Evolutionary conservation across 768 basidiomycete species (phyloP), one percentile per base, ranked within the genome.

Genomic region (Agrocybe praecox): DNA sequence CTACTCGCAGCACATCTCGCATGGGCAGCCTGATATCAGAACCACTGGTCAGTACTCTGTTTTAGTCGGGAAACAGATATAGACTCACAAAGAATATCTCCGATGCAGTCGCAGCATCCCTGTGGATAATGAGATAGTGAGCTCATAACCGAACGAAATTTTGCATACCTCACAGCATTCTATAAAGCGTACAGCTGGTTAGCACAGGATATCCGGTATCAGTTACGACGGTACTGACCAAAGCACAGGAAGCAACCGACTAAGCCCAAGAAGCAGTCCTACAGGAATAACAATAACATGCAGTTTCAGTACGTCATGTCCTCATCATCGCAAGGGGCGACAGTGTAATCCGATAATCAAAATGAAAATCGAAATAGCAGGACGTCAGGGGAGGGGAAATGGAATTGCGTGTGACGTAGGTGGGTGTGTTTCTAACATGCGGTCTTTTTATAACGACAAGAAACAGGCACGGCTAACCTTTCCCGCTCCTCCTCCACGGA

Each of bases 161-260:
- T 26, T 43, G 65, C 75, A 46, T 61, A 88, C 87, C 80, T 88
- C 86, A 80, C 86, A 90, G 58, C 86, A 87, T 65, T 89, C 87
- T 88, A 52, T 33, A 14, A 24, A 49, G 34, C 15, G n/a, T 18
- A n/a, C 12, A 50, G 17, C 46, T 36, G 34, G 33, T 46, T 43
- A 45, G 45, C 24, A 24, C 6, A 43, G 36, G 36, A 40, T 12
- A 6, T 40, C 6, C 11, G 33, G 24, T 19, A 10, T 26, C 4
- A 6, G 4, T n/a, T 9, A 36, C 19, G 49, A 49, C 3, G 46
- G 9, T 42, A 70, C 86, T 63, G 60, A 87, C 86, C 88, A 67
- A 83, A 90, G 73, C 89, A 90, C 21, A 91, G 62, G 80, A 89
- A 90, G 67, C 87, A 89, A 24, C 77, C 84, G 33, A 88, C 6